A percentile compares a stretch with the other conserved stretches of the same genome.
Evolutionary conservation across 2,329 filamentous ascomycete species (phyloP).

Genomic region (Thermothelomyces thermophilus): DNA sequence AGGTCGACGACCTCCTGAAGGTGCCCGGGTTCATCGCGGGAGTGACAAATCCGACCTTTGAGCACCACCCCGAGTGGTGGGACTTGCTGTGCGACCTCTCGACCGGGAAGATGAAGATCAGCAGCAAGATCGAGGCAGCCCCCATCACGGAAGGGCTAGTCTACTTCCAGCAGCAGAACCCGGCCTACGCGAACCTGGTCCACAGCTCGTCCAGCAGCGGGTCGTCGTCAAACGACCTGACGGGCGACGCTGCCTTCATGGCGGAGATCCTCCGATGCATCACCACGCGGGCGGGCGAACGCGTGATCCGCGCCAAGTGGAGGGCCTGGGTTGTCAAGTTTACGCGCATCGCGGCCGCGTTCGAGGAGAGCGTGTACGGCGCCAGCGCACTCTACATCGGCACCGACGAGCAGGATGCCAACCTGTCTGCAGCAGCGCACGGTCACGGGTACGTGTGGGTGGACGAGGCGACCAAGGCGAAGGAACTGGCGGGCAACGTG

Average conservation of each 20-base stretch:
- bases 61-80: slow-evolving; percentile 96
- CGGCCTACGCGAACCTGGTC: slow-evolving; percentile 46
- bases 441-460: slow-evolving; percentile 92
- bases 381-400: slow-evolving; percentile 84
- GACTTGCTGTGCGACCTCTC: slow-evolving; percentile 91
- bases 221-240: slow-evolving; percentile 51
- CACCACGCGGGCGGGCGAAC: slow-evolving; percentile 77
- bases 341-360: slow-evolving; percentile 83
- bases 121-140: slow-evolving; percentile 74
- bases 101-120: slow-evolving; percentile 90
- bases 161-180: slow-evolving; percentile 80
- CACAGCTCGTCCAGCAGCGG: slow-evolving; percentile 33
- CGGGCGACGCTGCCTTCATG: slow-evolving; percentile 86
- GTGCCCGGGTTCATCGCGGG: slow-evolving; percentile 97
- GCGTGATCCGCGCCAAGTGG: slow-evolving; percentile 87
- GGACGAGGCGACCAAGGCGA: slow-evolving; percentile 71
- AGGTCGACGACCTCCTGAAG: slow-evolving; percentile 91
- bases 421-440: slow-evolving; percentile 43
- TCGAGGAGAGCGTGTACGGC: slow-evolving; percentile 93
- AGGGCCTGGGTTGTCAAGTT: slow-evolving; percentile 92
- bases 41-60: slow-evolving; percentile 95
- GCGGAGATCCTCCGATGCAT: slow-evolving; percentile 78
- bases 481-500: slow-evolving; percentile 85
- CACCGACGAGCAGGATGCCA: slow-evolving; percentile 60
- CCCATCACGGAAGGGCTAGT: slow-evolving; percentile 75